Conservation (phyloP, 2,329 filamentous ascomycete species). For the Penicillium concentricum region DNA sequence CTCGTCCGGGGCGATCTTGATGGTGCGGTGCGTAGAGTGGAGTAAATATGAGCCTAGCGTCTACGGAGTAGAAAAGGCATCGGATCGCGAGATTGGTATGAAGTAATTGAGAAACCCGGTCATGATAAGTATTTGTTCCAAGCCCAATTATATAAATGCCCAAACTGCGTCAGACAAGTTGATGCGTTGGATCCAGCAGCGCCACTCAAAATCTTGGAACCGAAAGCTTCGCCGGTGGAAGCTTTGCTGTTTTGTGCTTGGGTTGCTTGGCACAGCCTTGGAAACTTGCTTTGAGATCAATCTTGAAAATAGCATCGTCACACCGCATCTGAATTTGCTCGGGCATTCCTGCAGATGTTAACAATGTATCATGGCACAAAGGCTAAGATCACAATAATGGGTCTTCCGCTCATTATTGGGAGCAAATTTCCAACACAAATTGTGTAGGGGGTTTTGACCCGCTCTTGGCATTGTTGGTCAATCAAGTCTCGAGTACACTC, state of each 20-base stretch:
- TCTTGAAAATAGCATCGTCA: neutral
- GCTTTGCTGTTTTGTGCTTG: slow-evolving; percentile 2
- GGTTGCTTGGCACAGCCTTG: neutral
- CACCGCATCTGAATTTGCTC: neutral
- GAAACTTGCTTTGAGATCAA: neutral
- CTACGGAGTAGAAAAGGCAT: neutral
- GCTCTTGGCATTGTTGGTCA: slow-evolving; percentile 4
- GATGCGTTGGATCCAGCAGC: neutral
- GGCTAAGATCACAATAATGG: neutral
- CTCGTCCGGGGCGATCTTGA: neutral
- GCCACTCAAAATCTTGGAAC: neutral
- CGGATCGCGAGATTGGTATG: neutral
- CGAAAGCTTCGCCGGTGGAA: slow-evolving; percentile 3
- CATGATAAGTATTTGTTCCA: neutral
- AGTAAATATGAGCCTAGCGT: slow-evolving; percentile 4
- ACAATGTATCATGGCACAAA: neutral
- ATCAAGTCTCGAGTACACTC: neutral
- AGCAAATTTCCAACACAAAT: neutral
- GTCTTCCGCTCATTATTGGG: neutral
- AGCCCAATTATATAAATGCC: neutral
- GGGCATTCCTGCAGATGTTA: slow-evolving; percentile 2
- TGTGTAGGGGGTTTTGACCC: slow-evolving; percentile 1
- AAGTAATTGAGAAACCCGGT: neutral
- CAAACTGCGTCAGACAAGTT: neutral
- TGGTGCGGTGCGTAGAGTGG: slow-evolving; percentile 1